Conservation (phyloP, 768 basidiomycete species). For the Boletus huronensis region DNA sequence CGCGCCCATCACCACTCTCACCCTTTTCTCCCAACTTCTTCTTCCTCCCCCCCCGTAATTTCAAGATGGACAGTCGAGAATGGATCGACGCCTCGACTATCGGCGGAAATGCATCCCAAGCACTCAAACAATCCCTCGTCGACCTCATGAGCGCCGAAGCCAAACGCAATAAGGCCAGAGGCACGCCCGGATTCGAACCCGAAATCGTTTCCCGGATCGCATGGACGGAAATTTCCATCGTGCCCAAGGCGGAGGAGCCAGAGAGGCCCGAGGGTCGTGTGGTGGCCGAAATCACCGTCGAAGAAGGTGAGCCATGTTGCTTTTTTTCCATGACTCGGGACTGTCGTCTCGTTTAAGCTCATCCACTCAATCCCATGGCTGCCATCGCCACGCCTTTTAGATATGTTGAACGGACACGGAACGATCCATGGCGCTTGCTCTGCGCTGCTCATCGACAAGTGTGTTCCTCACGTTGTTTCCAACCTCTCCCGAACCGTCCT, state of each 20-base stretch:
- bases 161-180: conserved; percentile 6
- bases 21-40: too few relatives aligned
- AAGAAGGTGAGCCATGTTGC: conserved; percentile 35
- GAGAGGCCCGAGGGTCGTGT: conserved; percentile 40
- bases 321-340: neutral
- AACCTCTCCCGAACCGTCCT: neutral
- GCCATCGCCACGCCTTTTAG: conserved; percentile 26
- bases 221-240: conserved; percentile 42
- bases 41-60: neutral
- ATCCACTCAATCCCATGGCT: neutral
- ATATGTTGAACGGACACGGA: conserved; percentile 52
- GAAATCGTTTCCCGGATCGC: conserved; percentile 23
- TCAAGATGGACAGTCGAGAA: conserved; percentile 12
- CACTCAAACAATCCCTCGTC: conserved; percentile 28
- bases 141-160: conserved; percentile 11
- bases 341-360: neutral
- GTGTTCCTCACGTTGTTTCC: conserved; percentile 12
- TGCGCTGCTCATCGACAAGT: conserved; percentile 53
- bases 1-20: too few relatives aligned
- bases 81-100: conserved; percentile 21
- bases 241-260: conserved; percentile 44
- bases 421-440: conserved; percentile 55
- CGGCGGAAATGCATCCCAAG: conserved; percentile 27
- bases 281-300: conserved; percentile 42
- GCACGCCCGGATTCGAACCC: conserved; percentile 21